Percentiles rank a stretch among this genome's conserved stretches.
phyloP scores from a whole-genome alignment of 2,329 filamentous ascomycete genomes.

The Aureobasidium vineae region DNA sequence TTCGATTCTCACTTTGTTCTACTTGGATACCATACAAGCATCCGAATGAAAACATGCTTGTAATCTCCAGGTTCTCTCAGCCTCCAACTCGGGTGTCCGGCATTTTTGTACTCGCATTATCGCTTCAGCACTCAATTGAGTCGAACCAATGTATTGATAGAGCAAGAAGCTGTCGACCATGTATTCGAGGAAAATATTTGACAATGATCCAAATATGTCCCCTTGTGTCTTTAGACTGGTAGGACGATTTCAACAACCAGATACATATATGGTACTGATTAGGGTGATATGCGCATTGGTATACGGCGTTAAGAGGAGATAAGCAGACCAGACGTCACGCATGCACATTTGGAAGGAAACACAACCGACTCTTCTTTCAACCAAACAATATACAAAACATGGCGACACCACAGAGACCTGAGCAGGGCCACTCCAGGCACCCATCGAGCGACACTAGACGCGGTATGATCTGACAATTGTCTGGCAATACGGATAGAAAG shows the following conservation, averaged over 20 bases:
- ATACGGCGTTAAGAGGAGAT: slow-evolving; percentile 2
- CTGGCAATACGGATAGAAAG: not conserved
- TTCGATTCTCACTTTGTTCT: no score
- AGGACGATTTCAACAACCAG: not conserved
- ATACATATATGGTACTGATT: no score
- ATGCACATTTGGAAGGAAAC: not conserved
- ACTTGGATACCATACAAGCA: not conserved
- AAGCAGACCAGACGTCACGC: not conserved
- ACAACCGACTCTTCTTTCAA: not conserved
- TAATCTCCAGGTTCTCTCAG: no score
- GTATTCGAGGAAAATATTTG: no score
- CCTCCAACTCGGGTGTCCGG: no score
- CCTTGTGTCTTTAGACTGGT: not conserved
- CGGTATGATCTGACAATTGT: not conserved
- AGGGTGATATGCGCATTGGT: not conserved
- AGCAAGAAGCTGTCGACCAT: no score
- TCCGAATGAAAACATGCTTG: not conserved
- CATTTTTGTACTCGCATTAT: no score
- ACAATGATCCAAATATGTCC: no score
- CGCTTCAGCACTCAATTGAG: no score
- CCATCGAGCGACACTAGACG: slow-evolving; percentile 4
- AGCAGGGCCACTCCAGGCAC: slow-evolving; percentile 12
- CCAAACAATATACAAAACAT: not conserved
- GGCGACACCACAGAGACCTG: slow-evolving; percentile 1
- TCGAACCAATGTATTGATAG: no score